Evolutionary conservation across 1,284 basidiomycete genomes (phyloP).

Genomic region (Naganishia sp.): DNA sequence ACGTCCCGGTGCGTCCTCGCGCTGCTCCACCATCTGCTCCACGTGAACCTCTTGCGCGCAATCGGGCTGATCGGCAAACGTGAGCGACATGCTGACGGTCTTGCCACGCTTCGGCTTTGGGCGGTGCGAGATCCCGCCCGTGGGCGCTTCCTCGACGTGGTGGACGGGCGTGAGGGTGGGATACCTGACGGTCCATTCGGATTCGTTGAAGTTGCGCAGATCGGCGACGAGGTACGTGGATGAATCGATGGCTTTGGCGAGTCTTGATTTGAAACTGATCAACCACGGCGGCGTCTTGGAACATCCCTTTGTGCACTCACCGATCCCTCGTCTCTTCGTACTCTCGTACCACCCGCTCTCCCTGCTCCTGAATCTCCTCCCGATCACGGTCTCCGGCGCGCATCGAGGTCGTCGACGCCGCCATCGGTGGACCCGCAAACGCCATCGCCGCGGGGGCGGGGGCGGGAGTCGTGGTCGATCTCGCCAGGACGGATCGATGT

Average conservation of each 20-base stretch:
- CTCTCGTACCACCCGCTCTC: constrained; percentile 39
- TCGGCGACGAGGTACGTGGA: constrained; percentile 70
- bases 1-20: not conserved
- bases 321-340: constrained; percentile 52
- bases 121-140: not conserved
- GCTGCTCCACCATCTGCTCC: not conserved
- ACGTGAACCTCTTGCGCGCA: constrained; percentile 18
- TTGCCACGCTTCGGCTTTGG: constrained; percentile 21
- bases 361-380: constrained; percentile 19
- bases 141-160: not conserved
- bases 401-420: not conserved
- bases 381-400: constrained; percentile 7
- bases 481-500: constrained; percentile 11
- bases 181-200: constrained; percentile 83
- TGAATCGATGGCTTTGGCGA: constrained; percentile 71
- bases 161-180: constrained; percentile 53
- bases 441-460: not conserved
- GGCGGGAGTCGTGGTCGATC: constrained; percentile 18
- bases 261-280: constrained; percentile 55
- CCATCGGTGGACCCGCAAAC: not conserved
- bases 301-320: constrained; percentile 38
- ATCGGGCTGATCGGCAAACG: constrained; percentile 30
- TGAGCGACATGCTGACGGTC: constrained; percentile 28
- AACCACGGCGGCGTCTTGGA: not conserved
- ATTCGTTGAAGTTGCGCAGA: constrained; percentile 77